Evolutionary conservation across 768 basidiomycete species (phyloP).

Genomic region (Boletus speciosus): DNA sequence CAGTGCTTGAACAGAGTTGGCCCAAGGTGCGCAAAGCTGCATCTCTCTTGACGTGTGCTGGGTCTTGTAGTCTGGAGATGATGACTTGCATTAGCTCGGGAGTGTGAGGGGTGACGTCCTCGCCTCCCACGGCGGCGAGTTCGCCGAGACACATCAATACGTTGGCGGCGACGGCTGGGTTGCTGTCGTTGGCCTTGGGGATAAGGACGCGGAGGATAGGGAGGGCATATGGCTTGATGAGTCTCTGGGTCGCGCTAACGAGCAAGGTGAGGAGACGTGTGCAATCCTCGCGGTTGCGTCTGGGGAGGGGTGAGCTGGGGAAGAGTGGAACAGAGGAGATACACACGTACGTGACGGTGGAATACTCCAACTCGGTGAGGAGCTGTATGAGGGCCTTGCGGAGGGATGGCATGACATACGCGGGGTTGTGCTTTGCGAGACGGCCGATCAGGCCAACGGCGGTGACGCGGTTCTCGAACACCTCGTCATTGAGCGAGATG

Average conservation of each 20-base stretch:
- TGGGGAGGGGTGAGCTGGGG: conserved; percentile 25
- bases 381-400: conserved; percentile 95
- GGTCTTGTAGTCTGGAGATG: conserved; percentile 85
- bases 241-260: conserved; percentile 85
- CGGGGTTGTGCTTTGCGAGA: conserved; percentile 92
- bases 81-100: conserved; percentile 88
- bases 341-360: conserved; percentile 81
- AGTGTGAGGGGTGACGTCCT: conserved; percentile 81
- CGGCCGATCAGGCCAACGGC: conserved; percentile 91
- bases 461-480: conserved; percentile 89
- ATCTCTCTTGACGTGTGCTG: conserved; percentile 84
- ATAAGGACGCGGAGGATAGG: conserved; percentile 93
- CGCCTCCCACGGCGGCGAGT: conserved; percentile 88
- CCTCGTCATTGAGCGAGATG: conserved; percentile 96
- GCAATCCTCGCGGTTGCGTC: conserved; percentile 87
- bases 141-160: conserved; percentile 95
- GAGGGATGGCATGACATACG: conserved; percentile 97
- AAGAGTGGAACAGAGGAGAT: background rate
- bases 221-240: conserved; percentile 94
- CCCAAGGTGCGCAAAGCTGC: conserved; percentile 93
- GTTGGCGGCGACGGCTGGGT: conserved; percentile 86
- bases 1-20: conserved; percentile 93
- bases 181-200: conserved; percentile 81
- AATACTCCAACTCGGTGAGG: conserved; percentile 94
- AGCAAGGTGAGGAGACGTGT: conserved; percentile 86